Base-by-base conservation (phyloP, 129 eudicot genomes). In the Heracleum sosnowskyi region DNA sequence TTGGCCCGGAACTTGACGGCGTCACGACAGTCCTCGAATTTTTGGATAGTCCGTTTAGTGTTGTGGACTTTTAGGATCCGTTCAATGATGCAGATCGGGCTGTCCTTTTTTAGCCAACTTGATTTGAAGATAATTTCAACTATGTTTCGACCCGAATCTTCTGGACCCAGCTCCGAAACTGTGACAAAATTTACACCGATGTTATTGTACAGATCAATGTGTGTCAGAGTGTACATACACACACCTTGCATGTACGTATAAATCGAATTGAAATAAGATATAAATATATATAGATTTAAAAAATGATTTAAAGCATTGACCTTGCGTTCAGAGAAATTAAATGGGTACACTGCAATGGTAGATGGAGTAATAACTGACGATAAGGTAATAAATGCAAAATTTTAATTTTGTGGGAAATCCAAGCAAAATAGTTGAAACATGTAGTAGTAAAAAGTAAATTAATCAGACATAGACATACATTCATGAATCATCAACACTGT, bases 61-160 rank as follows among this genome's bases (percentile, higher is more conserved):
- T 89, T 91, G 90, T 94, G 96, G 89, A 94, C 93, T 76, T 94
- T 94, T 45, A 94, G 66, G 57, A 94, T 94, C 78, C 98, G 96
- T 78, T 91, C 96, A 86, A 91, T 86, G 73, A 84, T 88, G 86
- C 91, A 91, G 66, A 94, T 88, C 62, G 97, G 96, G 78, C 80
- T 89, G 78, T 88, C 91, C 81, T 85, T 94, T 73, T 94, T 94
- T 15, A 80, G 84, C 98, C 98, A 94, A 80, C 98, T 94, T 75
- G 97, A 94, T 79, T 91, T 94, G 89, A 94, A 94, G 76, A 91
- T 94, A 72, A 91, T 94, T 73, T 94, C 98, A 44, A 94, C 98
- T 2, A 94, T 91, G 79, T 91, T 94, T n/a, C 98, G 93, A 86
- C 98, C 93, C 84, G 98, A 89, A 86, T 94, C 97, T 46, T 94